Conservation (phyloP, 192 early-diverging fungal genomes). For the Cladochytrium replicatum region DNA sequence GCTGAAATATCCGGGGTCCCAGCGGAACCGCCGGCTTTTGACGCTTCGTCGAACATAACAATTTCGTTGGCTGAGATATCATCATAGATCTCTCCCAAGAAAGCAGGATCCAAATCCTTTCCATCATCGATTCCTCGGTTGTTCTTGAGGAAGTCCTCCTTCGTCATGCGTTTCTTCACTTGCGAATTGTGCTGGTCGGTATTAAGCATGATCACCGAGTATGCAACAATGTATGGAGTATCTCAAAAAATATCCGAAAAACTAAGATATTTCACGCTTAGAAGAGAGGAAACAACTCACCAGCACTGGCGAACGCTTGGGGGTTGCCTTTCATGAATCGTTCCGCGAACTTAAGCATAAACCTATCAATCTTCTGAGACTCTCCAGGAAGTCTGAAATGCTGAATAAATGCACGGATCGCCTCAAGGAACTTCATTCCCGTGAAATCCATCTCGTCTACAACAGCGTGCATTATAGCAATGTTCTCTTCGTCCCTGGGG, state of each 20-base stretch:
- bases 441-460: slow-evolving; percentile 64
- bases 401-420: slow-evolving; percentile 65
- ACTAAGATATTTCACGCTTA: slow-evolving; percentile 5
- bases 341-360: slow-evolving; percentile 74
- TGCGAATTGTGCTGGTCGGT: slow-evolving; percentile 87
- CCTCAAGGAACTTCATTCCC: slow-evolving; percentile 64
- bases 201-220: slow-evolving; percentile 86
- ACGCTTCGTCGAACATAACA: slow-evolving; percentile 51
- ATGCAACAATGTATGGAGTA: slow-evolving; percentile 73
- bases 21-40: too few relatives aligned
- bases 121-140: slow-evolving; percentile 68
- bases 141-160: slow-evolving; percentile 75
- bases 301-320: slow-evolving; percentile 8
- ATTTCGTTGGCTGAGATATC: slow-evolving; percentile 65
- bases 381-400: slow-evolving; percentile 84
- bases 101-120: slow-evolving; percentile 56
- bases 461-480: slow-evolving; percentile 77
- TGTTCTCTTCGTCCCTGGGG: slow-evolving; percentile 51
- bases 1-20: too few relatives aligned
- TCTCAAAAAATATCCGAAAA: slow-evolving; percentile 31
- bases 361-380: slow-evolving; percentile 83
- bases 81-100: slow-evolving; percentile 57
- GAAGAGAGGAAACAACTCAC: slow-evolving; percentile 11
- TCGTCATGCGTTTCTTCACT: slow-evolving; percentile 68
- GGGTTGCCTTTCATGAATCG: slow-evolving; percentile 48